Conservation (phyloP, 2,329 filamentous ascomycete species). For the Ceratocystis lukuohia region DNA sequence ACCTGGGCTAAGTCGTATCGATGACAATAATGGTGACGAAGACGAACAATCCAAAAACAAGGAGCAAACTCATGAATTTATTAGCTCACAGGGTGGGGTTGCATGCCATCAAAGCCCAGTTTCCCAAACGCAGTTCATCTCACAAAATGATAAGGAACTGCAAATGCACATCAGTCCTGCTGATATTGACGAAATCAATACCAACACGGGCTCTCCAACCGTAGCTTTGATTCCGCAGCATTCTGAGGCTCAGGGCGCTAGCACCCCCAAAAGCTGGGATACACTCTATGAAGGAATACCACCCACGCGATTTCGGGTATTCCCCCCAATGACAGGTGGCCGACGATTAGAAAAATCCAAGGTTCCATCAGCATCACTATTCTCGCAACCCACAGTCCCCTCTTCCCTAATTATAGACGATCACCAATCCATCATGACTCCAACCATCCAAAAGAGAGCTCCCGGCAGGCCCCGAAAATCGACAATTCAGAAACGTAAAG, state of each 20-base stretch:
- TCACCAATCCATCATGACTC: slow-evolving; percentile 31
- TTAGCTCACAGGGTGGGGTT: slow-evolving; percentile 20
- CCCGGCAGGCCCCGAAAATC: slow-evolving; percentile 23
- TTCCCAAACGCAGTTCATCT: neutral
- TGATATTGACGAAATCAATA: slow-evolving; percentile 4
- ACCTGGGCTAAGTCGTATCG: slow-evolving; percentile 67
- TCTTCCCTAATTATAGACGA: neutral
- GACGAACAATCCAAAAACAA: neutral
- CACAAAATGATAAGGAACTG: slow-evolving; percentile 9
- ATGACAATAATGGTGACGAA: slow-evolving; percentile 49
- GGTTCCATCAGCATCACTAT: neutral
- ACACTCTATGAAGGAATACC: slow-evolving; percentile 46
- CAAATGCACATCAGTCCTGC: slow-evolving; percentile 5
- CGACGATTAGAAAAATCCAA: slow-evolving; percentile 35
- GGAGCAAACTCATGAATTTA: neutral
- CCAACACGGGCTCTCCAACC: slow-evolving; percentile 10
- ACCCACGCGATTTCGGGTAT: slow-evolving; percentile 61
- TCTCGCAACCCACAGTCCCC: too few relatives aligned
- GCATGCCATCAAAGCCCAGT: neutral
- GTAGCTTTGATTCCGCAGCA: slow-evolving; percentile 12
- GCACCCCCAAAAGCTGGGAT: slow-evolving; percentile 30
- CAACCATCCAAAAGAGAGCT: slow-evolving; percentile 23
- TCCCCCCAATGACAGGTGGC: slow-evolving; percentile 46
- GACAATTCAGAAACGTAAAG: slow-evolving; percentile 15
- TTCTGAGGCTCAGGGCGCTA: slow-evolving; percentile 26